These are phyloP conservation scores for Sesbania bispinosa DNA, from an alignment of 306 rosid species.

Conservation along the genomic window DNA sequence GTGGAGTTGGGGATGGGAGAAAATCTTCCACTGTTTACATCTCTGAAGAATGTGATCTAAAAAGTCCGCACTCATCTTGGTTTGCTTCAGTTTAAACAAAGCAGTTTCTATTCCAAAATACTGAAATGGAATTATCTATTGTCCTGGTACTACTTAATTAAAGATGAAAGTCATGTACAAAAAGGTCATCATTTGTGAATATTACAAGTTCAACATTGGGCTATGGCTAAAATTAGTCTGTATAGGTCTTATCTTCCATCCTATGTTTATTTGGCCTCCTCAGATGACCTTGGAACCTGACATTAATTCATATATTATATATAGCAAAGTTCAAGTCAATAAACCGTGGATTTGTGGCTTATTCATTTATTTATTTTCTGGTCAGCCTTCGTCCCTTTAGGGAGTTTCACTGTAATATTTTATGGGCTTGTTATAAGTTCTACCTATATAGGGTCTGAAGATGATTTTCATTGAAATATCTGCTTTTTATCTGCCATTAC, in stretches of 20 bases:
- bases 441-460: neutral
- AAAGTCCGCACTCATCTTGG: neutral
- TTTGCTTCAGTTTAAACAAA: neutral
- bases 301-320: neutral
- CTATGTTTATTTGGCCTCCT: neutral
- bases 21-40: neutral
- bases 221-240: neutral
- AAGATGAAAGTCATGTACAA: constrained; percentile 3
- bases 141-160: neutral
- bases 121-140: neutral
- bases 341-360: neutral
- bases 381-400: neutral
- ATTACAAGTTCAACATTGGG: neutral
- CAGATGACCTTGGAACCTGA: neutral
- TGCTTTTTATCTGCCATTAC: neutral
- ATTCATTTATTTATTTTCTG: neutral
- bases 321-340: neutral
- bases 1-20: neutral
- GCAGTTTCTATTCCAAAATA: neutral
- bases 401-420: neutral
- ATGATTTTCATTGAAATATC: constrained; percentile 15
- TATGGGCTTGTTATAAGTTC: neutral
- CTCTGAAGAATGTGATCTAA: constrained; percentile 4
- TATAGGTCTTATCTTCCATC: neutral
- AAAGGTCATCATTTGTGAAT: neutral